A percentile compares a stretch with the other conserved stretches of the same genome.
Evolutionary conservation across 345 rosid species (phyloP).

Genomic region (Citrus glauca): DNA sequence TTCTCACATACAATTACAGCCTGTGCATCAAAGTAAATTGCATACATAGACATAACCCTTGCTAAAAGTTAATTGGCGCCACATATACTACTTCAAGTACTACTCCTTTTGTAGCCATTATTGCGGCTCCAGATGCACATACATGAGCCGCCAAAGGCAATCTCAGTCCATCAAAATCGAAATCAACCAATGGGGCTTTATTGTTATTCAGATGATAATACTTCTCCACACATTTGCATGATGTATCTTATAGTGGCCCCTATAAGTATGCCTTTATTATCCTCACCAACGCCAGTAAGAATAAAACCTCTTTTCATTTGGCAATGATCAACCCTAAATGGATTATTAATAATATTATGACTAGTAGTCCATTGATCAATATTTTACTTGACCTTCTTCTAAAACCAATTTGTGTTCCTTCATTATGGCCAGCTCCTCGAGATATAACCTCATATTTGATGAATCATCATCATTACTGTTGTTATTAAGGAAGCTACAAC

Average conservation of each 20-base stretch:
- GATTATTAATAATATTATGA: neutral
- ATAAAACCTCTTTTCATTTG: constrained; percentile 73
- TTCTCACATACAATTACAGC: constrained; percentile 90
- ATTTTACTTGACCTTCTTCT: constrained; percentile 31
- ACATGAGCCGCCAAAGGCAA: constrained; percentile 50
- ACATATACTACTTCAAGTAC: neutral
- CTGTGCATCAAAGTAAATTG: constrained; percentile 86
- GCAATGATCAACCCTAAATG: constrained; percentile 63
- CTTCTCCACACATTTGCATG: constrained; percentile 63
- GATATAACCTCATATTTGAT: constrained; percentile 23
- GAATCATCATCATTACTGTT: too few species aligned
- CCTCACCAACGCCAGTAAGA: constrained; percentile 81
- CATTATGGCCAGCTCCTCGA: constrained; percentile 52
- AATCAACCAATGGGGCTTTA: constrained; percentile 51
- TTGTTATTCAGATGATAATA: constrained; percentile 44
- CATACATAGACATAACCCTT: constrained; percentile 63
- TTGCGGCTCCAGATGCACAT: constrained; percentile 75
- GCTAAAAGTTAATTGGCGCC: constrained; percentile 36
- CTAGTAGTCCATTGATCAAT: constrained; percentile 59
- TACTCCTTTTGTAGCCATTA: constrained; percentile 35
- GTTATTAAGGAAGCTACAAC: neutral
- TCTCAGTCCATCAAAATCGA: constrained; percentile 90
- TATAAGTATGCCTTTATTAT: constrained; percentile 68
- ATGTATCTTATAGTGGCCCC: constrained; percentile 49
- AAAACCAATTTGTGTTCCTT: constrained; percentile 51